A percentile compares a stretch with the other conserved stretches of the same genome.
Evolutionary conservation across 768 basidiomycete species (phyloP).

Genomic region (Hemileccinum rubropunctum): DNA sequence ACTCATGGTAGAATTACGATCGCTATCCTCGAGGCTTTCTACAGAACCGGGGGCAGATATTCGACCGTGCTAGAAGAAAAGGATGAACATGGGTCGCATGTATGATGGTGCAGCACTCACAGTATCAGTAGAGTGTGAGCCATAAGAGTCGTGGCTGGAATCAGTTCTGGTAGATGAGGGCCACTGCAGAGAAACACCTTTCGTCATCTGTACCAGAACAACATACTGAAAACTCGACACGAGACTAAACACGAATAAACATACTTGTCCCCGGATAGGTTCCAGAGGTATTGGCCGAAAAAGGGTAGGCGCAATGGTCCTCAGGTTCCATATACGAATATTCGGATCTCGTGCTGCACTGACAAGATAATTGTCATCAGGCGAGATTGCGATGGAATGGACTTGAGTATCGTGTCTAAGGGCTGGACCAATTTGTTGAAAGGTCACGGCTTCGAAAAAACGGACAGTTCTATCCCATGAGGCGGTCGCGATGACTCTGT

Average conservation of each 20-base stretch:
- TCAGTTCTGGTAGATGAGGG: not conserved
- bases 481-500: conserved; percentile 24
- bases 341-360: conserved; percentile 15
- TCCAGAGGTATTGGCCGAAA: conserved; percentile 10
- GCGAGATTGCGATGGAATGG: conserved; percentile 16
- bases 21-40: not conserved
- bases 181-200: not conserved
- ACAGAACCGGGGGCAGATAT: not conserved
- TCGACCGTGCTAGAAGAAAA: not conserved
- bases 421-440: conserved; percentile 14
- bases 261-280: conserved; percentile 14
- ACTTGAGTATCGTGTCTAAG: conserved; percentile 13
- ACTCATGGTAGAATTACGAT: not conserved
- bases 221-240: not conserved
- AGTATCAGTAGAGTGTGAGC: not conserved
- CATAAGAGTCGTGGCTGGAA: not conserved
- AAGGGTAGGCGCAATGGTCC: conserved; percentile 9
- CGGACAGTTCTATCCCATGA: conserved; percentile 29
- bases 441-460: conserved; percentile 23
- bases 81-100: not conserved
- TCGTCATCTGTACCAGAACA: not conserved
- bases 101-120: not conserved
- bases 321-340: conserved; percentile 17
- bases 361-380: conserved; percentile 12
- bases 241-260: not conserved